Evolutionary conservation across 2,329 filamentous ascomycete species (phyloP).

Genomic region (Leptographium radiaticola): DNA sequence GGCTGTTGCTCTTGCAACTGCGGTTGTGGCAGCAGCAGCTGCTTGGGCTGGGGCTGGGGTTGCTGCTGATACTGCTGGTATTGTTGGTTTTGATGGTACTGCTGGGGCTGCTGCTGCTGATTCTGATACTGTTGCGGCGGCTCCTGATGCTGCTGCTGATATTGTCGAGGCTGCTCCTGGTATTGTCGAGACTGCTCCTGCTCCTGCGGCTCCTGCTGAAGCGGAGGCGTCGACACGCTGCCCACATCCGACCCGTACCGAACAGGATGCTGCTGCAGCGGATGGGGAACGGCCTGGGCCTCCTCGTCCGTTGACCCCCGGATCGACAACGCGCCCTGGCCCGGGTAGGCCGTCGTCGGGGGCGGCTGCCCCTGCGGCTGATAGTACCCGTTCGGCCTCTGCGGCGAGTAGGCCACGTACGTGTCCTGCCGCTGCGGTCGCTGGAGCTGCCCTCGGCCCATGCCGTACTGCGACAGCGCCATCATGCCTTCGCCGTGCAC

Average conservation of each 20-base stretch:
- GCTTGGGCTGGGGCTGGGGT: not conserved
- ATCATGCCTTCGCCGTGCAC: constrained; percentile 23
- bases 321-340: too few species aligned
- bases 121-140: too few species aligned
- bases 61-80: not conserved
- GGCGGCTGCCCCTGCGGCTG: too few species aligned
- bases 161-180: too few species aligned
- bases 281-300: not conserved
- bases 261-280: constrained; percentile 7
- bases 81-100: not conserved
- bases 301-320: too few species aligned
- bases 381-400: too few species aligned
- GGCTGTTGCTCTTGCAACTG: not conserved
- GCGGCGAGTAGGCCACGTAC: too few species aligned
- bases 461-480: constrained; percentile 16
- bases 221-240: not conserved
- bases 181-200: not conserved
- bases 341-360: too few species aligned
- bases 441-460: not conserved
- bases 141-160: not conserved
- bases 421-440: not conserved
- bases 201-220: not conserved
- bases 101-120: not conserved
- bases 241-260: not conserved
- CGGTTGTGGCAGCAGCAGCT: not conserved